Evolutionary conservation across 805 yeast genomes (phyloP).

Genomic region (Candida sphagnicola): DNA sequence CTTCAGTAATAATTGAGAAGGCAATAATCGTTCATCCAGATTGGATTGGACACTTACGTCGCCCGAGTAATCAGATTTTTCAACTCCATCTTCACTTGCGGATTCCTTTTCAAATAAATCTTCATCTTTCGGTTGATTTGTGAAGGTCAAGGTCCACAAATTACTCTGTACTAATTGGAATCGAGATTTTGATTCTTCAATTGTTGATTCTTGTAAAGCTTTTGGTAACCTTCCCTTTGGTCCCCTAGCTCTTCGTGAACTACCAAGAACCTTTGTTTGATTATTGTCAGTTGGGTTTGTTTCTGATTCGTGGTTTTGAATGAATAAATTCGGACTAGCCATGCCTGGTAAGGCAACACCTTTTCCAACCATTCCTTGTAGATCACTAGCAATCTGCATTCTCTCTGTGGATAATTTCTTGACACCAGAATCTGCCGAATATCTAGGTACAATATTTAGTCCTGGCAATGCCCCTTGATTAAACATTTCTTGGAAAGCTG

Average conservation of each 20-base stretch:
- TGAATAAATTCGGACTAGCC: constrained; percentile 39
- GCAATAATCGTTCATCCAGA: too few species aligned
- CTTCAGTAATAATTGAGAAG: too few species aligned
- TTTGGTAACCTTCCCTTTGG: constrained; percentile 73
- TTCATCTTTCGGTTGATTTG: too few species aligned
- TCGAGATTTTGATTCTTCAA: constrained; percentile 29
- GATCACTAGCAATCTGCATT: constrained; percentile 51
- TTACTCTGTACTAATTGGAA: constrained; percentile 29
- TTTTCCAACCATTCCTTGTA: constrained; percentile 54
- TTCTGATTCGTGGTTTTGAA: constrained; percentile 5
- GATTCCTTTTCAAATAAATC: too few species aligned
- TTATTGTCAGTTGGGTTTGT: constrained; percentile 10
- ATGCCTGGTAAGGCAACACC: constrained; percentile 53
- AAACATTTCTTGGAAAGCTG: constrained; percentile 63
- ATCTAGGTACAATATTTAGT: constrained; percentile 5
- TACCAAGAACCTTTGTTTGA: constrained; percentile 7
- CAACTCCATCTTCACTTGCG: too few species aligned
- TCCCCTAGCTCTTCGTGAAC: constrained; percentile 60
- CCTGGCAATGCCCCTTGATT: constrained; percentile 13
- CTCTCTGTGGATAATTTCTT: constrained; percentile 31
- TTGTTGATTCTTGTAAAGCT: constrained; percentile 41
- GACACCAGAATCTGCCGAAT: constrained; percentile 5
- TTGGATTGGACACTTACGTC: too few species aligned
- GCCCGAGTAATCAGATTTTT: too few species aligned
- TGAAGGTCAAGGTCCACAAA: constrained; percentile 28